phyloP scores from a whole-genome alignment of 2,329 filamentous ascomycete species.

The Zasmidium cellare region DNA sequence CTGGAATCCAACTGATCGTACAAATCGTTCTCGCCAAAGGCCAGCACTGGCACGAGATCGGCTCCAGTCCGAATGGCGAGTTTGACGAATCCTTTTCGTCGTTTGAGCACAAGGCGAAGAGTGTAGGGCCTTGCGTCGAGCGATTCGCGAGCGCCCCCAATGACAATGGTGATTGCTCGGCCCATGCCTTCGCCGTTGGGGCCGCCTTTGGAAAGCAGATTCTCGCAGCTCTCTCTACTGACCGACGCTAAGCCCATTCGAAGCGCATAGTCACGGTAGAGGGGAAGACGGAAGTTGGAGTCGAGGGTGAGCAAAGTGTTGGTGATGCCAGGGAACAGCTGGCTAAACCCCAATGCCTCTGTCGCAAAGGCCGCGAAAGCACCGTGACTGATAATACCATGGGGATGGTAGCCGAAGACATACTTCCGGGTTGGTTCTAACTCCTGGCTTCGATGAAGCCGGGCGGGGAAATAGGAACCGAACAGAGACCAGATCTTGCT shows the following conservation, averaged over 20 bases:
- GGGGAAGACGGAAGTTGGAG: constrained; percentile 87
- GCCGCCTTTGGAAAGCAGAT: constrained; percentile 78
- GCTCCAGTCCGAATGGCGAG: constrained; percentile 89
- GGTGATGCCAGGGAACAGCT: constrained; percentile 90
- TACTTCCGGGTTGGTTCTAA: constrained; percentile 84
- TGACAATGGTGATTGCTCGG: constrained; percentile 92
- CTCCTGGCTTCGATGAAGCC: constrained; percentile 78
- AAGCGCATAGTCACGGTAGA: constrained; percentile 93
- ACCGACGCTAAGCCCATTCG: constrained; percentile 85
- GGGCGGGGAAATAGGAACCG: constrained; percentile 87
- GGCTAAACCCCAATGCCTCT: constrained; percentile 81
- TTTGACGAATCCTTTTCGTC: constrained; percentile 91
- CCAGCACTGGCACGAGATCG: constrained; percentile 86
- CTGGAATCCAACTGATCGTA: constrained; percentile 85
- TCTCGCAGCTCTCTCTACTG: constrained; percentile 87
- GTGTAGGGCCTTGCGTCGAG: constrained; percentile 81
- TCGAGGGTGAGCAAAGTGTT: constrained; percentile 94
- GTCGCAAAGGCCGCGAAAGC: constrained; percentile 90
- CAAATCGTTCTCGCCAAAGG: constrained; percentile 93
- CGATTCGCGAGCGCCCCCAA: constrained; percentile 89
- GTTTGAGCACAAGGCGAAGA: constrained; percentile 74
- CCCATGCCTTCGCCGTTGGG: constrained; percentile 80
- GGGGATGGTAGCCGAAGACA: constrained; percentile 95
- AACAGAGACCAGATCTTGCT: constrained; percentile 83
- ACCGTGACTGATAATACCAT: constrained; percentile 97